Percentiles rank a stretch among this genome's conserved stretches.
Conservation (phyloP, 2,329 filamentous ascomycete genomes). For the Amauroascus niger region DNA sequence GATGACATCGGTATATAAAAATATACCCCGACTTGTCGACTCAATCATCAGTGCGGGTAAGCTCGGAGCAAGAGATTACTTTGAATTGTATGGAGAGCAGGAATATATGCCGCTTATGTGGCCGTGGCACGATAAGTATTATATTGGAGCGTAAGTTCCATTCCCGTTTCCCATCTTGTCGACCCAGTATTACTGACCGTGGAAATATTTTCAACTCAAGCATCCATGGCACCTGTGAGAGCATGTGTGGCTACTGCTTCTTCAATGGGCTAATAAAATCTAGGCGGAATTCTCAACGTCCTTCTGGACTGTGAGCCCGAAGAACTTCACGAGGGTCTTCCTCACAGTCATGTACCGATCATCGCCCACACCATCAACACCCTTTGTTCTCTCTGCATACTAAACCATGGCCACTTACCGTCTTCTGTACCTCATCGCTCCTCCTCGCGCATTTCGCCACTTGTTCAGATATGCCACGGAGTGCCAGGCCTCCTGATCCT, state of each 20-base stretch:
- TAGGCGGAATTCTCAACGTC: conserved; percentile 30
- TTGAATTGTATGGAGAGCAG: conserved; percentile 24
- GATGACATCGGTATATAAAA: conserved; percentile 20
- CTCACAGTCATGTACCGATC: conserved; percentile 22
- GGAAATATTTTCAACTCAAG: conserved; percentile 7
- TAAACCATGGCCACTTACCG: conserved; percentile 32
- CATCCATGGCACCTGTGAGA: conserved; percentile 20
- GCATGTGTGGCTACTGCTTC: background rate
- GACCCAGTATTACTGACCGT: background rate
- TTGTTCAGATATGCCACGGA: conserved; percentile 37
- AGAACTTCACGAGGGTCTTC: conserved; percentile 23
- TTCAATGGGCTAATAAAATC: background rate
- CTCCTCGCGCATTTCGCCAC: conserved; percentile 21
- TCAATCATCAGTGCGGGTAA: conserved; percentile 29
- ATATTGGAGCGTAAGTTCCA: conserved; percentile 32
- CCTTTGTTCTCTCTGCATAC: conserved; percentile 30
- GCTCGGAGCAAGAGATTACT: conserved; percentile 26
- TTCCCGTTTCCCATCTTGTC: background rate
- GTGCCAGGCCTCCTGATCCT: conserved; percentile 32
- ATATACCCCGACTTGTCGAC: conserved; percentile 26
- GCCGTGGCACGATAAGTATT: conserved; percentile 30
- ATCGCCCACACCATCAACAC: conserved; percentile 32
- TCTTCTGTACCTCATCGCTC: conserved; percentile 28
- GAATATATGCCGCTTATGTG: conserved; percentile 35
- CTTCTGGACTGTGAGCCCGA: conserved; percentile 29